Evolutionary conservation across 2,329 filamentous ascomycete genomes (phyloP).

Genomic region (Stachybotrys chlorohalonatus): DNA sequence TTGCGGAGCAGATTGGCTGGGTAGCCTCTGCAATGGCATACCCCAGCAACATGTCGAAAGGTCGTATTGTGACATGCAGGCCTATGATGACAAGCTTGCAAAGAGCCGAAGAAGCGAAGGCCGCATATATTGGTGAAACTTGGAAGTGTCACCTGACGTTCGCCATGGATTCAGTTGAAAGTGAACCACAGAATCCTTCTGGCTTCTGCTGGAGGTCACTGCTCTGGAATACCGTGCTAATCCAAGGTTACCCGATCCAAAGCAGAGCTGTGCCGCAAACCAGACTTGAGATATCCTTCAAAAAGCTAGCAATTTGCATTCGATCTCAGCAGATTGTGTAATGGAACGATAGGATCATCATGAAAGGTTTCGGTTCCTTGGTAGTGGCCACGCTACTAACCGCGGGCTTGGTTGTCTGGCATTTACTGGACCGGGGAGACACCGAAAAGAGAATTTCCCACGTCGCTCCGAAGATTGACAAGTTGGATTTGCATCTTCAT

Average conservation of each 20-base stretch:
- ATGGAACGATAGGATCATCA: neutral
- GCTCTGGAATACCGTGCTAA: neutral
- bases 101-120: neutral
- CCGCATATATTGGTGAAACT: neutral
- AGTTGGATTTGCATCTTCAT: neutral
- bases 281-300: neutral
- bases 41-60: neutral
- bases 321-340: neutral
- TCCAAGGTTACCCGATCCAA: neutral
- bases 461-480: neutral
- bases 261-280: neutral
- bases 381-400: neutral
- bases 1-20: neutral
- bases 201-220: neutral
- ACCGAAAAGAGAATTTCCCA: neutral
- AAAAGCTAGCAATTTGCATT: neutral
- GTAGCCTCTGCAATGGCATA: neutral
- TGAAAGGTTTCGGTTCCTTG: neutral
- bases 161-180: neutral
- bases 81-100: neutral
- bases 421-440: neutral
- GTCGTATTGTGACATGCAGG: neutral
- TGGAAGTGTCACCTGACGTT: neutral
- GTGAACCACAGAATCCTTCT: neutral
- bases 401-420: neutral